Percentiles rank a stretch among this genome's conserved stretches.
These are phyloP conservation scores for Zymoseptoria brevis DNA, from an alignment of 2,329 filamentous ascomycete species.

Conservation along the genomic window DNA sequence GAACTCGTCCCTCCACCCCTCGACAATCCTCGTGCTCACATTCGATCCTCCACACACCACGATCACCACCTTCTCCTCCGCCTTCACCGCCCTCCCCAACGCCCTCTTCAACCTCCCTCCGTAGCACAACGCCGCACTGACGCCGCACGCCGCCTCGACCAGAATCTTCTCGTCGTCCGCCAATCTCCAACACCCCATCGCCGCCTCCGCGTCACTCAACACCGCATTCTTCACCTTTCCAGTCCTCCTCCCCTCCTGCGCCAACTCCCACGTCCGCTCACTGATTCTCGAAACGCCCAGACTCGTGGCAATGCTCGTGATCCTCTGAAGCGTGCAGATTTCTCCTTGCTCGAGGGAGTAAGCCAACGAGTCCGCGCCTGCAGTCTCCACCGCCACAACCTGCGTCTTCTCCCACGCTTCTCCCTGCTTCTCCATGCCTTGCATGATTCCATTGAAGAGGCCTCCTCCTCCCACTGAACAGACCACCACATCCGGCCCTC, in stretches of 20 bases:
- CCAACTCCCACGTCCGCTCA: slow-evolving; percentile 58
- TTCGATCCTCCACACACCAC: slow-evolving; percentile 68
- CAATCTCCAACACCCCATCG: slow-evolving; percentile 65
- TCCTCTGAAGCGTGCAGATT: slow-evolving; percentile 54
- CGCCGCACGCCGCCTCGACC: slow-evolving; percentile 80
- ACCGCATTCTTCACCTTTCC: slow-evolving; percentile 53
- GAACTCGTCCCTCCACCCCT: slow-evolving; percentile 39
- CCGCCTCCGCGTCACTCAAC: slow-evolving; percentile 68
- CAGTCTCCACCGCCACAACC: slow-evolving; percentile 68
- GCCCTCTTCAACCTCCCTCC: slow-evolving; percentile 52
- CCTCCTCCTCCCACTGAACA: slow-evolving; percentile 78
- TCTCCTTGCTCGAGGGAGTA: slow-evolving; percentile 50
- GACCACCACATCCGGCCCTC: slow-evolving; percentile 59
- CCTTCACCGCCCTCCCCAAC: slow-evolving; percentile 52
- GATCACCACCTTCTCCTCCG: slow-evolving; percentile 66
- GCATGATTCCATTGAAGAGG: slow-evolving; percentile 66
- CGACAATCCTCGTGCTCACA: slow-evolving; percentile 45
- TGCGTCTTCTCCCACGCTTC: slow-evolving; percentile 29
- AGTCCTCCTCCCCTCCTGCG: slow-evolving; percentile 28
- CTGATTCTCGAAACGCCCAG: slow-evolving; percentile 69
- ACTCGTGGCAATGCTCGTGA: slow-evolving; percentile 67
- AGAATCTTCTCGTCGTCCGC: slow-evolving; percentile 74
- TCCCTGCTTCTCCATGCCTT: slow-evolving; percentile 51
- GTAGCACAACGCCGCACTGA: slow-evolving; percentile 64
- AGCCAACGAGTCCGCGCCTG: slow-evolving; percentile 62